Base-by-base conservation (phyloP, 2,329 filamentous ascomycete species). In the Salinomyces thailandicus region DNA sequence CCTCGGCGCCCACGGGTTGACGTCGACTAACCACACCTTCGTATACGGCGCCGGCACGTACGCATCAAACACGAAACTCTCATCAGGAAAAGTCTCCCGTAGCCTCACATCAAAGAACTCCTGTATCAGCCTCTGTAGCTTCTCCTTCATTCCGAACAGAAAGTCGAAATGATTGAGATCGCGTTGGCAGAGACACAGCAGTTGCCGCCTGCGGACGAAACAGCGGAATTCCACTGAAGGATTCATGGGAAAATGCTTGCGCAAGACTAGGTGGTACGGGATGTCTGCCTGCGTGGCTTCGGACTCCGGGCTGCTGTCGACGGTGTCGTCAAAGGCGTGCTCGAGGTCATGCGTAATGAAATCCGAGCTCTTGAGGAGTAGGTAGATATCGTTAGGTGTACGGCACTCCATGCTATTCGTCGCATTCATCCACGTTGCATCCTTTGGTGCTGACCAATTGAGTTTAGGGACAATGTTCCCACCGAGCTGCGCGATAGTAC, bases 371-470 rank as follows among this genome's bases (percentile, higher is more conserved):
- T 98, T 98, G 11, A 98, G 72, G 1, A 98, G 72, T 12, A 96
- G 72, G 55, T 96, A 98, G 30, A 98, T 76, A 53, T 98, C 91
- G 57, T 91, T 93, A 2, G 91, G 77, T 1, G 77, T 78, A 3
- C 77, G 79, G 62, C 91, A 98, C 60, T 93, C 85, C 64, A 95
- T 81, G 31, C 84, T 93, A 61, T 98, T 98, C 24, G 32, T 34
- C 58, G 73, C 63, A 62, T 79, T 62, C 60, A 98, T 95, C 81
- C 86, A 95, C 15, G 83, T 85, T 6, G 91, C 91, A 57, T 98
- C 91, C 60, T 95, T 94, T 3, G 91, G 91, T 3, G 86, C 80
- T 5, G 87, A 95, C 91, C 91, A 98, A 65, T 96, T 96, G 31
- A 98, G 67, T 62, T 98, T 98, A 1, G 91, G 91, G 2, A 82